Conservation (phyloP, 192 early-diverging fungal genomes). For the Entomortierella parvispora region DNA sequence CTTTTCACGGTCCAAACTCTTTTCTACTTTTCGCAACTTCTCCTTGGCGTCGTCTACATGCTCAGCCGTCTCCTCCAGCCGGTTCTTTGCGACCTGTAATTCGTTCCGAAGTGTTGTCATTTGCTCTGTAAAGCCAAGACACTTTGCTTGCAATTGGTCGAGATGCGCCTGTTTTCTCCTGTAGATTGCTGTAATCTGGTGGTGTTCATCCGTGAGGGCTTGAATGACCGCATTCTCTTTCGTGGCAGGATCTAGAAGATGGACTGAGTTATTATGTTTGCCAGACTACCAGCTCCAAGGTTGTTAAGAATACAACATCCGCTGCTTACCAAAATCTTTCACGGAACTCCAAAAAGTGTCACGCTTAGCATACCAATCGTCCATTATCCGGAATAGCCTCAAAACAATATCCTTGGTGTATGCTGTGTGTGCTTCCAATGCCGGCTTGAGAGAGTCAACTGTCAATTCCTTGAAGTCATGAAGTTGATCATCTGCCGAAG, state of each 20-base stretch:
- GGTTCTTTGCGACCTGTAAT: conserved; percentile 32
- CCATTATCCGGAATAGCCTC: conserved; percentile 27
- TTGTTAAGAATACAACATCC: background rate
- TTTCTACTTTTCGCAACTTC: conserved; percentile 22
- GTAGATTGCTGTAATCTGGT: conserved; percentile 24
- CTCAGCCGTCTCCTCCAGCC: conserved; percentile 32
- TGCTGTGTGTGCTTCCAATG: conserved; percentile 20
- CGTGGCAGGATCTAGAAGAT: conserved; percentile 19
- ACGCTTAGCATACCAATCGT: conserved; percentile 30
- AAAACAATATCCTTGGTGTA: conserved; percentile 43
- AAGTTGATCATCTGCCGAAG: conserved; percentile 5
- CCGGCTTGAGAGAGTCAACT: conserved; percentile 10
- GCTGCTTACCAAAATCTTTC: conserved; percentile 12
- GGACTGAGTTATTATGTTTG: background rate
- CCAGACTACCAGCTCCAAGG: background rate
- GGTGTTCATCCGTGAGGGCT: conserved; percentile 19
- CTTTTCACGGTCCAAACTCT: conserved; percentile 40
- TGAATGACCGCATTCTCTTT: conserved; percentile 24
- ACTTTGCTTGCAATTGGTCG: conserved; percentile 34
- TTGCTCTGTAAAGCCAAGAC: conserved; percentile 37
- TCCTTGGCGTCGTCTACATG: conserved; percentile 31
- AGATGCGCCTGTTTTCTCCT: conserved; percentile 23
- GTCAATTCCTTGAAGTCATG: conserved; percentile 20
- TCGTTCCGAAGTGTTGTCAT: conserved; percentile 28
- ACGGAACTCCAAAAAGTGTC: conserved; percentile 32